Evolutionary conservation across 345 rosid genomes (phyloP).

Genomic region (Lepidium africanum): DNA sequence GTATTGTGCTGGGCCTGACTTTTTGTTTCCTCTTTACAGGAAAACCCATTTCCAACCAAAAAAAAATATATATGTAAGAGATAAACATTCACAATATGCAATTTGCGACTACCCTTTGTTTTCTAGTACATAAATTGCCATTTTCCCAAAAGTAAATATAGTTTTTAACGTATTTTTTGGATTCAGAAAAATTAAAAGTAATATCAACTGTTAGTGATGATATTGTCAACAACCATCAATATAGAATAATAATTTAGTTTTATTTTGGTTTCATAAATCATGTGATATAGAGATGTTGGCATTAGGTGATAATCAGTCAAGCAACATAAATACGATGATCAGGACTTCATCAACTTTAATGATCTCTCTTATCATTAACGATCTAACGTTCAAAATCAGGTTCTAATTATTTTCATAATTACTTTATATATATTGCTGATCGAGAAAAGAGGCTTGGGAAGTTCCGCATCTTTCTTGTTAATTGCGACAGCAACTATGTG

Average conservation of each 20-base stretch:
- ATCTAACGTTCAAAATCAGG: slow-evolving; percentile 24
- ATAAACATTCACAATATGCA: too few species aligned
- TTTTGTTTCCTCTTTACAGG: too few species aligned
- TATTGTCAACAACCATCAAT: background rate
- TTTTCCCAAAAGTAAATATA: background rate
- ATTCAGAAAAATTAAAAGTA: background rate
- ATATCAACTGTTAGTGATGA: background rate
- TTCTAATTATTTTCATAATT: background rate
- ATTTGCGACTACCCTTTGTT: background rate
- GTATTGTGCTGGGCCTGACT: too few species aligned
- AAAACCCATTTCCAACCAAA: too few species aligned
- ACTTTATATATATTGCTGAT: too few species aligned
- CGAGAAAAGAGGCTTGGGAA: too few species aligned
- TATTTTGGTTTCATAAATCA: background rate
- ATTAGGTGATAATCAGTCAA: slow-evolving; percentile 16
- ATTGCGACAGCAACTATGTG: too few species aligned
- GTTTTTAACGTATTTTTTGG: background rate
- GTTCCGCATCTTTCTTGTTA: too few species aligned
- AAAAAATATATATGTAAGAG: too few species aligned
- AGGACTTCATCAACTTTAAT: slow-evolving; percentile 25
- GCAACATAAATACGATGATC: slow-evolving; percentile 18
- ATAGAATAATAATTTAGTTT: background rate
- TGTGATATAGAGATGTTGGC: slow-evolving; percentile 25
- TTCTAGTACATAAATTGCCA: background rate
- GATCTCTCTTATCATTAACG: slow-evolving; percentile 11